Base-by-base conservation (phyloP, 2,329 filamentous ascomycete species). In the Aschersonia sp. region DNA sequence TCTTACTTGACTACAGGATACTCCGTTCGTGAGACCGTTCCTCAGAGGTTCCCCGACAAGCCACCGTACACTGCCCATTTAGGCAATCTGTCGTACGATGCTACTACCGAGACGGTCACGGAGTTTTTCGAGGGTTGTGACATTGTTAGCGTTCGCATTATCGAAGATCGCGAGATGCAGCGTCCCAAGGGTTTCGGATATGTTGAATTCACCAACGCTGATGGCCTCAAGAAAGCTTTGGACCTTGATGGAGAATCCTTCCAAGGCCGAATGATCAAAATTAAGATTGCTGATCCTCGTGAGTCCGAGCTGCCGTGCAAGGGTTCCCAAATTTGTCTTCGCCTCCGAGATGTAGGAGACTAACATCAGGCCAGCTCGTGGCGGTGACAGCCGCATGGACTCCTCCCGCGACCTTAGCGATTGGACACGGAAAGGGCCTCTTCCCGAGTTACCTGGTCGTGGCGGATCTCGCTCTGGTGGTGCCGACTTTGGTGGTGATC, bases 121-220 rank as follows among this genome's bases (percentile, higher is more conserved):
- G 84, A 88, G 46, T 92, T 97, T 62, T 94, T 98, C 62, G 70
- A 74, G 46, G 86, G 76, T 48, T 95, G 90, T 65, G 77, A 87
- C 54, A 83, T 95, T 57, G 84, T 84, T 55, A 95, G 81, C 62
- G 87, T 98, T 55, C 86, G 92, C 59, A 88, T 98, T 58, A 94
- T 98, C 53, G 90, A 95, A 71, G 94, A 98, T 68, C 92, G 90
- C 62, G 76, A 95, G 64, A 84, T 92, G 62, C 81, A 84, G 66
- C 88, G 89, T 61, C 92, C 92, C 54, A 98, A 98, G 73, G 92
- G 92, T 45, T 98, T 98, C 59, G 92, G 90, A 52, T 98, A 98
- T 64, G 90, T 94, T 54, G 92, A 98, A 66, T 98, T 98, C 60
- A 80, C 75, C 55, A 83, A 80, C 46, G 70, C 92, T 43, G 90